phyloP scores from a whole-genome alignment of 116 monocot species.

The Iris pallida region DNA sequence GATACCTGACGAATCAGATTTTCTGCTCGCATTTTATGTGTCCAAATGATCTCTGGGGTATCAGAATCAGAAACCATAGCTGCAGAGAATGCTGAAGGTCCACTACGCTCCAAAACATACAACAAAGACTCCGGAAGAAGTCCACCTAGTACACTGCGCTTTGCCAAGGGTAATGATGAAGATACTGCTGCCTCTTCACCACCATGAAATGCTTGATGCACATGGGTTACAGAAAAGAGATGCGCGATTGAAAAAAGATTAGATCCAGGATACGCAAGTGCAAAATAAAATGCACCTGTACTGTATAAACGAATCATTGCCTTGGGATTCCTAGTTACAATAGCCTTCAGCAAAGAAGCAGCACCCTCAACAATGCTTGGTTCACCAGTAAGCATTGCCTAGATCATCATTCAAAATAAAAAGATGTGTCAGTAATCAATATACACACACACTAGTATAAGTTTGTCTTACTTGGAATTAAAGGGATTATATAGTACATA shows the following conservation, averaged over 20 bases:
- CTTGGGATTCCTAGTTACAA: slow-evolving; percentile 95
- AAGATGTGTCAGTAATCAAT: slow-evolving; percentile 1
- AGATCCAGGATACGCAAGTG: slow-evolving; percentile 92
- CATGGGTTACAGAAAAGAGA: slow-evolving; percentile 84
- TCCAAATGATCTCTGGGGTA: slow-evolving; percentile 99
- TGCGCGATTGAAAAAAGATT: slow-evolving; percentile 95
- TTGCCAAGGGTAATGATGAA: slow-evolving; percentile 96
- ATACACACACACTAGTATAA: background rate
- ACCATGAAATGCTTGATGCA: slow-evolving; percentile 99
- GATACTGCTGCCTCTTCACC: slow-evolving; percentile 98
- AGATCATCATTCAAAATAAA: slow-evolving; percentile 4
- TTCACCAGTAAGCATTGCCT: slow-evolving; percentile 92
- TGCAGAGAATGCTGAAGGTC: slow-evolving; percentile 87
- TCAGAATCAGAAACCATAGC: slow-evolving; percentile 99
- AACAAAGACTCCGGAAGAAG: slow-evolving; percentile 94
- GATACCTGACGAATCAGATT: slow-evolving; percentile 89
- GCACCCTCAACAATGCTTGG: slow-evolving; percentile 90
- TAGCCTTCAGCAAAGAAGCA: slow-evolving; percentile 84
- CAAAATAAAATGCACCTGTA: slow-evolving; percentile 97
- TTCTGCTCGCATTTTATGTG: slow-evolving; percentile 99
- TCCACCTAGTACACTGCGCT: slow-evolving; percentile 95
- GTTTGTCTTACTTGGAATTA: no score
- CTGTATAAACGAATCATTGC: slow-evolving; percentile 93
- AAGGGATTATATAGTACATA: no score
- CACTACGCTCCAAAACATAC: slow-evolving; percentile 97